These are phyloP conservation scores for Aristolochia fimbriata DNA, from an alignment of 164 flowering plant genomes.

Conservation along the genomic window DNA sequence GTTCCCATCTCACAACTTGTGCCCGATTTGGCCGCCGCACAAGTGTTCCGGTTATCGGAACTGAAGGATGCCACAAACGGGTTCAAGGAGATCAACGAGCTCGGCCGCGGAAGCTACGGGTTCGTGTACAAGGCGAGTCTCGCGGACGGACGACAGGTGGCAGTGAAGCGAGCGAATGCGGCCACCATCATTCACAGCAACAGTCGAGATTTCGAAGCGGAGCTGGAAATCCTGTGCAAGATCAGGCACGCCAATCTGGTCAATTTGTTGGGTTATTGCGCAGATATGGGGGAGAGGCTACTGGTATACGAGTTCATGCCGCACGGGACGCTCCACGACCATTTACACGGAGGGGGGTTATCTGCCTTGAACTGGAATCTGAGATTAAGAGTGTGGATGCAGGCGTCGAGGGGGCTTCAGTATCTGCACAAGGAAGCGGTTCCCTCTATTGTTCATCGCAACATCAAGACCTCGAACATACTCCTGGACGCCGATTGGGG, in stretches of 20 bases:
- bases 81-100: conserved; percentile 89
- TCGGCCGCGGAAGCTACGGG: conserved; percentile 92
- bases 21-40: conserved; percentile 49
- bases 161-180: conserved; percentile 88
- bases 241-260: conserved; percentile 47
- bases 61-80: conserved; percentile 89
- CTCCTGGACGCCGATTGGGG: conserved; percentile 48
- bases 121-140: conserved; percentile 86
- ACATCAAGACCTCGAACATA: conserved; percentile 52
- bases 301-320: conserved; percentile 63
- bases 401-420: conserved; percentile 36
- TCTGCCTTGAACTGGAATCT: conserved; percentile 34
- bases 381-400: conserved; percentile 38
- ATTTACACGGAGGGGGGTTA: conserved; percentile 21
- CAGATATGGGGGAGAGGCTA: conserved; percentile 17
- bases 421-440: conserved; percentile 53
- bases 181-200: conserved; percentile 75
- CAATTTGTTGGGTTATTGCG: conserved; percentile 34
- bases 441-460: conserved; percentile 48
- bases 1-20: conserved; percentile 26
- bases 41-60: conserved; percentile 73
- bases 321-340: conserved; percentile 51
- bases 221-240: conserved; percentile 69
- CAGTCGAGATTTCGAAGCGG: conserved; percentile 66
- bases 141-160: conserved; percentile 71